Evolutionary conservation across 2,329 filamentous ascomycete species (phyloP).

Genomic region (Blastomyces parvus): DNA sequence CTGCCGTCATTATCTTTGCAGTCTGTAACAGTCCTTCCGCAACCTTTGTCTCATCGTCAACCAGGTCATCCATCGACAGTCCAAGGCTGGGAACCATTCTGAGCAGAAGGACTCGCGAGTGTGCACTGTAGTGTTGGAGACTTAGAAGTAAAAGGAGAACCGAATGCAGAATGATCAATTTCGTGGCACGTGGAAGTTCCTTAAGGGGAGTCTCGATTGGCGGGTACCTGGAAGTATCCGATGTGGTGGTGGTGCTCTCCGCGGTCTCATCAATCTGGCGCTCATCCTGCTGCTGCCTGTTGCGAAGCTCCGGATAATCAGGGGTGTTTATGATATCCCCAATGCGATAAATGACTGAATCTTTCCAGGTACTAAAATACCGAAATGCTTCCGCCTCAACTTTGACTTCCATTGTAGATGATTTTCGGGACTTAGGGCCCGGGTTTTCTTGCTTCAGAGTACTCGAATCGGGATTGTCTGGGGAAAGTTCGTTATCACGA

Average conservation of each 20-base stretch:
- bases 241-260: background rate
- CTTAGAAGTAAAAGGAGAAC: conserved; percentile 64
- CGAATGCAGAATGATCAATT: conserved; percentile 60
- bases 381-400: conserved; percentile 51
- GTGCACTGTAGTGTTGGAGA: conserved; percentile 65
- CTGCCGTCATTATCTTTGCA: conserved; percentile 66
- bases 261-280: background rate
- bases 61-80: conserved; percentile 55
- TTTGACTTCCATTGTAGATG: conserved; percentile 42
- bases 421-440: conserved; percentile 9
- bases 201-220: conserved; percentile 51
- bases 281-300: background rate
- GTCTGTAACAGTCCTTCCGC: conserved; percentile 65
- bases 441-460: background rate
- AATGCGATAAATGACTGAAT: conserved; percentile 58
- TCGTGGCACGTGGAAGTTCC: conserved; percentile 33
- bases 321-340: conserved; percentile 54
- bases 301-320: background rate
- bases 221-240: conserved; percentile 34
- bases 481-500: background rate
- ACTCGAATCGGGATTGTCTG: background rate
- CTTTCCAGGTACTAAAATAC: conserved; percentile 74
- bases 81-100: conserved; percentile 61
- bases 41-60: conserved; percentile 64
- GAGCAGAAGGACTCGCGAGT: conserved; percentile 62